Conservation (phyloP, 2,329 filamentous ascomycete species). For the Colletotrichum echinochloae region DNA sequence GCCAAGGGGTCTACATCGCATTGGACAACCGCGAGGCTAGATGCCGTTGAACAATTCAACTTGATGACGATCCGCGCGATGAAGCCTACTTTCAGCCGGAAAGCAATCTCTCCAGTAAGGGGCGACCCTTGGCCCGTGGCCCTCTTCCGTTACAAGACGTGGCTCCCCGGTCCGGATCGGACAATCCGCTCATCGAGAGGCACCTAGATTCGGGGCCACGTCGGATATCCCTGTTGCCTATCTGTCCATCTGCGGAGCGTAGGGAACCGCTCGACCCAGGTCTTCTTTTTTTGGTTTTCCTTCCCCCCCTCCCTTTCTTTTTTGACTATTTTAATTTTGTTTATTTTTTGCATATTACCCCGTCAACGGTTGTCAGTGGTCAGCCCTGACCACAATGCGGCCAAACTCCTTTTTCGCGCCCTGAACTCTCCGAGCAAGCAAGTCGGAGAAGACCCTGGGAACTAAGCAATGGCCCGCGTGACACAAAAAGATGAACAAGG, state of each 20-base stretch:
- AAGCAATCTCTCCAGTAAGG: constrained; percentile 32
- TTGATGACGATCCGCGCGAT: constrained; percentile 11
- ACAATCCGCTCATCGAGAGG: constrained; percentile 20
- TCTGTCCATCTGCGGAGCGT: background rate
- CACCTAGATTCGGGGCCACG: constrained; percentile 17
- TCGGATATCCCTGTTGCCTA: background rate
- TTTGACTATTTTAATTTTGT: no score
- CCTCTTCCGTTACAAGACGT: background rate
- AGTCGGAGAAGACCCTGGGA: constrained; percentile 13
- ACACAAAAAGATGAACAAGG: no score
- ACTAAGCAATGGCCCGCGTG: constrained; percentile 9
- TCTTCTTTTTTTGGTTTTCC: background rate
- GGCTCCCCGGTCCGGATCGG: constrained; percentile 9
- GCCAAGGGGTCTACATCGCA: background rate
- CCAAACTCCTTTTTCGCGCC: background rate
- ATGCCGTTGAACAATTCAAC: constrained; percentile 16
- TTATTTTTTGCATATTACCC: background rate
- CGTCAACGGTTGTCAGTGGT: constrained; percentile 9
- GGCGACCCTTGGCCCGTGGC: background rate
- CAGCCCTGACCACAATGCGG: background rate
- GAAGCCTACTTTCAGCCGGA: constrained; percentile 20
- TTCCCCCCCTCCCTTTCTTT: no score
- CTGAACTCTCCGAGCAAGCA: constrained; percentile 7
- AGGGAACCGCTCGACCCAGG: no score
- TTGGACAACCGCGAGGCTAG: background rate